phyloP scores from a whole-genome alignment of 1,284 basidiomycete species.

The Ceratobasidium sp. region DNA sequence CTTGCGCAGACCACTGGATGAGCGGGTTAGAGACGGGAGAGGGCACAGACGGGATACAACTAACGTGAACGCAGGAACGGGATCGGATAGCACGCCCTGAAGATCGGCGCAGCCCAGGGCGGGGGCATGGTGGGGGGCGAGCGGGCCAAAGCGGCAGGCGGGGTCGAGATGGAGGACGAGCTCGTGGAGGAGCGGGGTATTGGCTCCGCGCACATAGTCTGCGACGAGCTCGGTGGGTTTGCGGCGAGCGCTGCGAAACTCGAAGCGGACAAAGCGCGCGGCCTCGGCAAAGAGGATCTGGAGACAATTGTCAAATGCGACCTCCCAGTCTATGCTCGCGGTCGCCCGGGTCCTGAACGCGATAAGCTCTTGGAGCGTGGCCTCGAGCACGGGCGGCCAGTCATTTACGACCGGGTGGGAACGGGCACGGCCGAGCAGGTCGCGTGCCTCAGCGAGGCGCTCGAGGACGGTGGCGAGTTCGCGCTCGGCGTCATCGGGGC shows the following conservation, averaged over 20 bases:
- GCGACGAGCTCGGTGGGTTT: constrained; percentile 32
- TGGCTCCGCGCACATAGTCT: not conserved
- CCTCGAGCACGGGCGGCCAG: constrained; percentile 35
- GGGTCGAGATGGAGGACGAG: constrained; percentile 38
- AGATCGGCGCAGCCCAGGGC: constrained; percentile 23
- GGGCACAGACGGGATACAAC: constrained; percentile 9
- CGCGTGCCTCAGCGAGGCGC: constrained; percentile 21
- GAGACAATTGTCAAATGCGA: constrained; percentile 1
- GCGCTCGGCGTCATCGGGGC: constrained; percentile 35
- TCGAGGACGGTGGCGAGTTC: constrained; percentile 30
- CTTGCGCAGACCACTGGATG: constrained; percentile 23
- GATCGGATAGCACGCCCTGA: constrained; percentile 27
- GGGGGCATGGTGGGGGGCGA: constrained; percentile 24
- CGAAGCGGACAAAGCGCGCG: constrained; percentile 27
- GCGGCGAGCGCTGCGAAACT: constrained; percentile 31
- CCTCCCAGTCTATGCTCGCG: constrained; percentile 24
- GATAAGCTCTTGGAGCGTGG: constrained; percentile 14
- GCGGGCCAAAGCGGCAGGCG: constrained; percentile 24
- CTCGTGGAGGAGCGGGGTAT: constrained; percentile 11
- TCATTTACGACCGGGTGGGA: constrained; percentile 24
- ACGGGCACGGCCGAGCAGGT: constrained; percentile 19
- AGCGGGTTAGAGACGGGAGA: constrained; percentile 10
- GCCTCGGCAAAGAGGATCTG: constrained; percentile 3
- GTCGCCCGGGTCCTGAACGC: constrained; percentile 31
- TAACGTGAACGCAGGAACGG: constrained; percentile 24